Evolutionary conservation across 177 flowering plant genomes (phyloP), one percentile per base, ranked within the genome.

Genomic region (Telopea speciosissima): DNA sequence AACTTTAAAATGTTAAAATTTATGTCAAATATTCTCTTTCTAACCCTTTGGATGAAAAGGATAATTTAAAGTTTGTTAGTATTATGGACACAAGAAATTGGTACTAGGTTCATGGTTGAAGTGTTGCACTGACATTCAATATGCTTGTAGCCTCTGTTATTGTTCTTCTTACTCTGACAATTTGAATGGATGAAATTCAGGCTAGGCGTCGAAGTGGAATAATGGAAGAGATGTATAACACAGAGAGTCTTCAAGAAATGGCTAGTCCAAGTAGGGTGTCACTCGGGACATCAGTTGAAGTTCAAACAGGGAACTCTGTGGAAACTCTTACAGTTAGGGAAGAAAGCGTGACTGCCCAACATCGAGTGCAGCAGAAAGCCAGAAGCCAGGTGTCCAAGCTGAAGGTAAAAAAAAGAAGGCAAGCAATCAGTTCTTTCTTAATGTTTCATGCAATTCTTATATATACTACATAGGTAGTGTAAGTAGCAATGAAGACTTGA

Each of bases 241-340:
- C 68, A 62, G 81, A 74, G 25, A 66, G 21, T 62, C 52, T 63
- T 45, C 65, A 49, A 42, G 84, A 66, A 73, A 65, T 24, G 24
- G 81, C 71, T 67, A 88, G 82, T 75, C 87, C 83, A 68, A 77
- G 83, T 67, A 60, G 76, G 61, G 86, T 83, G 66, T 89, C 93
- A 36, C 40, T 85, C 14, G 88, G 86, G 49, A 89, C 93, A 68
- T 89, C 92, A 52, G 45, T 92, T 59, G 92, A 88, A 87, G 96
- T 85, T 76, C 96, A 86, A 79, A 85, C 88, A 10, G 93, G 89
- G 17, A 79, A 87, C 71, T 90, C 96, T 12, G 68, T 78, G 9
- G 84, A 82, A 64, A 75, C 68, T 42, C 70, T 76, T 74, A 74
- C 84, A 25, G n/a, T 76, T 71, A 72, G 42, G 61, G 83, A 77